Evolutionary conservation across 2,329 filamentous ascomycete genomes (phyloP).

Genomic region (Nemania serpens): DNA sequence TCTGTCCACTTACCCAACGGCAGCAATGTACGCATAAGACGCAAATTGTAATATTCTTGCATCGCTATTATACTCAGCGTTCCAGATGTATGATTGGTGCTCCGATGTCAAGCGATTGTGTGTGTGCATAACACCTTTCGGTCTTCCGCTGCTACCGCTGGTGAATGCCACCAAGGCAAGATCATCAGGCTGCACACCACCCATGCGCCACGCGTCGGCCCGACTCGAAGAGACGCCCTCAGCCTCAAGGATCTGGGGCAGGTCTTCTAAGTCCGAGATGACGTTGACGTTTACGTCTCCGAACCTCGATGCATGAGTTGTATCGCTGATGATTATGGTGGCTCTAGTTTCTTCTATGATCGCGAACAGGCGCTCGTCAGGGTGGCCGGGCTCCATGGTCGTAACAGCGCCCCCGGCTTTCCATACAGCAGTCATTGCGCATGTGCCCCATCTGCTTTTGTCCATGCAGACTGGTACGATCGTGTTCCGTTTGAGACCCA

Average conservation of each 20-base stretch:
- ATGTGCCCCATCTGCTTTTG: slow-evolving; percentile 11
- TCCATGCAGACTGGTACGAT: slow-evolving; percentile 8
- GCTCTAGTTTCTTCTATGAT: slow-evolving; percentile 9
- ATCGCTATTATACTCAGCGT: background rate
- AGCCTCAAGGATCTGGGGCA: background rate
- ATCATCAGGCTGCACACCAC: background rate
- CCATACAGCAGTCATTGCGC: slow-evolving; percentile 6
- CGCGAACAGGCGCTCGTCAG: slow-evolving; percentile 3
- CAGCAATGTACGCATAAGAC: slow-evolving; percentile 9
- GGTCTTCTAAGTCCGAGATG: slow-evolving; percentile 3
- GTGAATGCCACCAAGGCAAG: slow-evolving; percentile 6
- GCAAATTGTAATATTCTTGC: slow-evolving; percentile 6
- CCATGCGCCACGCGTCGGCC: slow-evolving; percentile 6
- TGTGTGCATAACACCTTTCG: slow-evolving; percentile 8
- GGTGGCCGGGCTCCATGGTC: slow-evolving; percentile 2
- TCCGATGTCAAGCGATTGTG: slow-evolving; percentile 4
- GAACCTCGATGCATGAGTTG: slow-evolving; percentile 11
- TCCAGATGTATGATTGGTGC: slow-evolving; percentile 7
- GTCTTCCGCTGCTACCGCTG: slow-evolving; percentile 3
- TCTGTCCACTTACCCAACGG: slow-evolving; percentile 1
- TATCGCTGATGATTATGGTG: slow-evolving; percentile 2
- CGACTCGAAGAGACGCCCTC: background rate
- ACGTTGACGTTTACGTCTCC: background rate
- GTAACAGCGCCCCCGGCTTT: slow-evolving; percentile 10
- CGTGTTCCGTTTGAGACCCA: slow-evolving; percentile 2